Conservation (phyloP, 192 early-diverging fungal species). For the Haplosporangium gracile region DNA sequence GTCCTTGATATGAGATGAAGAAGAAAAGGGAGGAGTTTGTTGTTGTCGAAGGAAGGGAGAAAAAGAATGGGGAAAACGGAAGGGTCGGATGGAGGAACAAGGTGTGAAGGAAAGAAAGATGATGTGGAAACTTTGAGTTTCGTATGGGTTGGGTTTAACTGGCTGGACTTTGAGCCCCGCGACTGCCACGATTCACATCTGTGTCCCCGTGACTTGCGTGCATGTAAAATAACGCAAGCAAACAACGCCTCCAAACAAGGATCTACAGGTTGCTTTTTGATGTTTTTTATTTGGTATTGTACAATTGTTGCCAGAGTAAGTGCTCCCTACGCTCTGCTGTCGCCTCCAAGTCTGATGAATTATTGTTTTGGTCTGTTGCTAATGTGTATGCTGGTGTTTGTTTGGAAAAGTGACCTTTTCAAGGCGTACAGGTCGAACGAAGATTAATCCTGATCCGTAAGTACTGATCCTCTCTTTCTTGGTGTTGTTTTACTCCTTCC, state of each 20-base stretch:
- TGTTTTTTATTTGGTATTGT: background rate
- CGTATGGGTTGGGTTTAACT: background rate
- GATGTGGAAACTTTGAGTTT: slow-evolving; percentile 11
- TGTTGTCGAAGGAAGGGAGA: background rate
- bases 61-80: too few species aligned
- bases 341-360: background rate
- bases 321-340: background rate
- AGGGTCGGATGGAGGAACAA: too few species aligned
- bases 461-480: background rate
- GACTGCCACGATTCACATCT: background rate
- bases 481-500: slow-evolving; percentile 67
- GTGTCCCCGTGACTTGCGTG: background rate
- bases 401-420: background rate
- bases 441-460: background rate
- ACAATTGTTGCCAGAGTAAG: background rate
- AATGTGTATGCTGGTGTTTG: background rate
- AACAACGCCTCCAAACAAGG: too few species aligned
- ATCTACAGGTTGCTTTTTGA: background rate
- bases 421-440: background rate
- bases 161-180: background rate
- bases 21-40: background rate
- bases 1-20: slow-evolving; percentile 1
- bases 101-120: background rate
- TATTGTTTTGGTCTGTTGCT: background rate
- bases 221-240: too few species aligned